These are phyloP conservation scores for Sclerotinia glacialis DNA, from an alignment of 2,329 filamentous ascomycete species.

Conservation along the genomic window DNA sequence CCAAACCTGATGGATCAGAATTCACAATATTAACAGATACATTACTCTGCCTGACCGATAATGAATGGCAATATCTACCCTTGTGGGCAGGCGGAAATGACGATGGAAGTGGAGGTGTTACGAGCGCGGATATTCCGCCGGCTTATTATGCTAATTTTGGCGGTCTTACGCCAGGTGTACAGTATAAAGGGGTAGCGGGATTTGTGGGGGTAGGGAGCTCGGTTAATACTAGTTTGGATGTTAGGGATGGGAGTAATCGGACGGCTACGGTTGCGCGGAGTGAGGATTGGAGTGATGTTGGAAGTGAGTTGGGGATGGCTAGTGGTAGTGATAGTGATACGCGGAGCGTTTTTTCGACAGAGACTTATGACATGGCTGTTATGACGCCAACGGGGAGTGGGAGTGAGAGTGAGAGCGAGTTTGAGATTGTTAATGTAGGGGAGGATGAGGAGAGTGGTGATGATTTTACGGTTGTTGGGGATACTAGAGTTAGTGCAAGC, in stretches of 20 bases:
- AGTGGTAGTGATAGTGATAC: background rate
- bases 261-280: background rate
- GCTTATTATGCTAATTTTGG: slow-evolving; percentile 24
- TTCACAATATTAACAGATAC: slow-evolving; percentile 39
- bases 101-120: slow-evolving; percentile 51
- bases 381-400: slow-evolving; percentile 14
- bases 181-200: slow-evolving; percentile 7
- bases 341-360: background rate
- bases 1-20: slow-evolving; percentile 10
- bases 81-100: slow-evolving; percentile 61
- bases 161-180: background rate
- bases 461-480: background rate
- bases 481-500: background rate
- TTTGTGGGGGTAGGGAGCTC: slow-evolving; percentile 9
- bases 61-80: slow-evolving; percentile 62
- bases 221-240: slow-evolving; percentile 15
- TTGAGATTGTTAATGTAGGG: background rate
- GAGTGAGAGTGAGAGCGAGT: slow-evolving; percentile 2
- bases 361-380: slow-evolving; percentile 15
- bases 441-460: slow-evolving; percentile 6
- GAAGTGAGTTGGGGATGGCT: background rate
- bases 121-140: slow-evolving; percentile 40
- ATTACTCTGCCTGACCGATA: slow-evolving; percentile 51
- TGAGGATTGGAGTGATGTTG: background rate
- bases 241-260: background rate